Conservation (phyloP, 345 rosid genomes). For the Ceriops tagal region DNA sequence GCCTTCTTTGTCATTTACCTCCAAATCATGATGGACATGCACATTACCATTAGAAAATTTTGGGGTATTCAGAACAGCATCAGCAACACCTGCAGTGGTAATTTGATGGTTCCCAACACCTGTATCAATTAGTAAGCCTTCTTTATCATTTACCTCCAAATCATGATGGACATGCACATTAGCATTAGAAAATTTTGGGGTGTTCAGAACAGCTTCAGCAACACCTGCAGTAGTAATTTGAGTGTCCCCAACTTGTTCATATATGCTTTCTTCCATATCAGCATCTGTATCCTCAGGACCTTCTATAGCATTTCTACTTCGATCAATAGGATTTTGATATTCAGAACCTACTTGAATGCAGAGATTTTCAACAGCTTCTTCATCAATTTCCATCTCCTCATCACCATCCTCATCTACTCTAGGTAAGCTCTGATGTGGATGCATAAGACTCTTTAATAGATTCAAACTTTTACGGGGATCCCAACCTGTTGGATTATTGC, state of each 20-base stretch:
- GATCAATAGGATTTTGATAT: constrained; percentile 27
- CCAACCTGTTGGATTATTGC: constrained; percentile 68
- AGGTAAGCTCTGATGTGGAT: constrained; percentile 53
- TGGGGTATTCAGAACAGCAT: constrained; percentile 24
- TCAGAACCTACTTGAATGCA: constrained; percentile 47
- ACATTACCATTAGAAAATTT: constrained; percentile 7
- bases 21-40: not conserved
- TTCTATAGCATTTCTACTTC: constrained; percentile 21
- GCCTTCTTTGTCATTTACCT: constrained; percentile 19
- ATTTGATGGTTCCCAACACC: constrained; percentile 28
- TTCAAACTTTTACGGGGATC: constrained; percentile 90
- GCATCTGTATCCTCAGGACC: constrained; percentile 53
- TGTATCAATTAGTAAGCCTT: constrained; percentile 20
- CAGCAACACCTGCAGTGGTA: constrained; percentile 17
- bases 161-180: not conserved
- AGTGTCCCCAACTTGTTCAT: constrained; percentile 40
- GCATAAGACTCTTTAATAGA: constrained; percentile 74
- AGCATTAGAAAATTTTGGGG: constrained; percentile 11
- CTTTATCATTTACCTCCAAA: constrained; percentile 15
- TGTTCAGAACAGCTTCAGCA: constrained; percentile 29
- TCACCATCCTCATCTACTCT: constrained; percentile 88
- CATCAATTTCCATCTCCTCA: constrained; percentile 99
- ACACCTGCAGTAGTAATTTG: constrained; percentile 15
- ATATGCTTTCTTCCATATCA: constrained; percentile 61
- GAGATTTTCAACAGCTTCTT: constrained; percentile 85